phyloP scores from a whole-genome alignment of 2,329 filamentous ascomycete species.

The Fusarium pilosicola region DNA sequence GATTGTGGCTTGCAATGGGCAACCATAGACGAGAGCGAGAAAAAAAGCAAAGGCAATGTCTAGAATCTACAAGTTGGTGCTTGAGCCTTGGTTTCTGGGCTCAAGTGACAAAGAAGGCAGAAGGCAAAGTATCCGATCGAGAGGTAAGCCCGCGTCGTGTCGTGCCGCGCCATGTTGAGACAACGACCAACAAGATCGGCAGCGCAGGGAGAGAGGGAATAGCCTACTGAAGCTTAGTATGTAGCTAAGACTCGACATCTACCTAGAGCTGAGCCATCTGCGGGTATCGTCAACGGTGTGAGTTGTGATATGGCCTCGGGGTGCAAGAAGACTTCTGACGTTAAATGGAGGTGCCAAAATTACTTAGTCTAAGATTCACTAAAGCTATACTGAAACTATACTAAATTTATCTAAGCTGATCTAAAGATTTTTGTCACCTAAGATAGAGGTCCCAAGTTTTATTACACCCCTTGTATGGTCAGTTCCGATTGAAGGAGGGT shows the following conservation, averaged over 20 bases:
- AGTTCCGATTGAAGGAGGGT: background rate
- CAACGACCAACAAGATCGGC: constrained; percentile 18
- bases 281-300: background rate
- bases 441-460: too few species aligned
- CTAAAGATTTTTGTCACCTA: too few species aligned
- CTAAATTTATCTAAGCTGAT: too few species aligned
- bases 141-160: constrained; percentile 13
- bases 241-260: background rate
- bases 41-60: background rate
- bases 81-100: constrained; percentile 10
- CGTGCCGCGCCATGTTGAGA: constrained; percentile 17
- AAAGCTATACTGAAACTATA: too few species aligned
- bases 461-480: background rate
- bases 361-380: too few species aligned
- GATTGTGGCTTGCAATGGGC: constrained; percentile 19
- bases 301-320: background rate
- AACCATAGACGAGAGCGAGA: constrained; percentile 7
- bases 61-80: constrained; percentile 5
- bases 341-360: too few species aligned
- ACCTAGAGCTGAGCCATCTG: background rate
- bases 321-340: too few species aligned
- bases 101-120: constrained; percentile 1
- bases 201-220: constrained; percentile 1
- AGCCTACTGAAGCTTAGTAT: background rate
- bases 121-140: constrained; percentile 18